Evolutionary conservation across 441 rosid genomes (phyloP), one percentile per base, ranked within the genome.

Genomic region (Flueggea neowawraea): DNA sequence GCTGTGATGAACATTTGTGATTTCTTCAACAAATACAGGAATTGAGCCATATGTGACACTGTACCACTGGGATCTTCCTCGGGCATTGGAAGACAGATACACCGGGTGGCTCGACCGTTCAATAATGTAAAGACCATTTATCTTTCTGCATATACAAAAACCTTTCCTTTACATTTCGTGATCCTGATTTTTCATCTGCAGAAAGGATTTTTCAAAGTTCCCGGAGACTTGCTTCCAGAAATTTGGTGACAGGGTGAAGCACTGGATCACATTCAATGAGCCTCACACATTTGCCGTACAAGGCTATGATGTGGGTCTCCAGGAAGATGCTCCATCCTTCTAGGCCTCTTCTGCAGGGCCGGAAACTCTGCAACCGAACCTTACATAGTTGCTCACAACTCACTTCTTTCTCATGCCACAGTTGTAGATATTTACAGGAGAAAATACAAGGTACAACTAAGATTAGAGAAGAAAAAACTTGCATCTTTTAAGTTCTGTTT

Each of bases 21-120:
- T 16, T 28, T 28, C 22, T 50, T 14, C 5, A 5, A 36, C 12
- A 54, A 33, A 4, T 17, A 31, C 59, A 69, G 74, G 80, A 51
- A 64, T 75, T 50, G 52, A 62, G 55, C 84, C 82, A 4, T 80
- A 69, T 31, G 79, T 75, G 32, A 79, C 81, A 16, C 44, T 82
- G 1, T 83, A 62, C 63, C 83, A 83, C 2, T 78, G 74, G 69
- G 84, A 80, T 53, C 71, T 80, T 68, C 82, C 81, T 10, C 81
- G 75, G 58, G 68, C 76, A 12, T 69, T 82, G 39, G 62, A 75
- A 6, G 74, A 73, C 47, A 52, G 58, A 55, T 80, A 80, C 44
- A 65, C 43, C 16, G 84, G 84, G 10, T 72, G 75, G 70, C 68
- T 80, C 16, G 62, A 62, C 58, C 56, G 65, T 14, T 63, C 72